A percentile compares a stretch with the other conserved stretches of the same genome.
Conservation (phyloP, 768 basidiomycete species). For the Termitomyces bulborhizus region DNA sequence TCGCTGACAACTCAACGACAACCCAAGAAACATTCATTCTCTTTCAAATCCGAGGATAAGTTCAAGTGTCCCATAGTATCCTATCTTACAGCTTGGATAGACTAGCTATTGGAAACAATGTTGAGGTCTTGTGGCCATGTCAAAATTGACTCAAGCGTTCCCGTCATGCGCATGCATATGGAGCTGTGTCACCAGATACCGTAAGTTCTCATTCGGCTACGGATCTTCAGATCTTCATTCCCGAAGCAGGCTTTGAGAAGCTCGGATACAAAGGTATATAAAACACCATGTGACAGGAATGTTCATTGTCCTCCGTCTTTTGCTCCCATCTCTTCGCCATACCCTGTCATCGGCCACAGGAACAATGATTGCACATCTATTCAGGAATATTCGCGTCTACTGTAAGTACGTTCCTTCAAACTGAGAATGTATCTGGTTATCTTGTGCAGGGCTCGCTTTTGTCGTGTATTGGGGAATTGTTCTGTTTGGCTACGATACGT, state of each 20-base stretch:
- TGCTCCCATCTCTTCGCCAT: neutral
- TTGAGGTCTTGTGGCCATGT: too few relatives aligned
- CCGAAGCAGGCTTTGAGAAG: neutral
- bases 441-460: conserved; percentile 18
- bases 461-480: conserved; percentile 20
- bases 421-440: too few relatives aligned
- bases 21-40: too few relatives aligned
- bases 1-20: too few relatives aligned
- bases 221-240: neutral
- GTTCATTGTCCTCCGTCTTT: conserved; percentile 18
- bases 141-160: too few relatives aligned
- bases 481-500: conserved; percentile 21
- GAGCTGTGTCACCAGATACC: too few relatives aligned
- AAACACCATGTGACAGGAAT: neutral
- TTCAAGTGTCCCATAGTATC: too few relatives aligned
- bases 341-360: neutral
- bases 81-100: too few relatives aligned
- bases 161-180: too few relatives aligned
- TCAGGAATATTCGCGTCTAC: conserved; percentile 17
- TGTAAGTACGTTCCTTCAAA: too few relatives aligned
- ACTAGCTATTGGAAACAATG: too few relatives aligned
- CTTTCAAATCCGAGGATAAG: too few relatives aligned
- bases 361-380: neutral
- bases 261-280: neutral
- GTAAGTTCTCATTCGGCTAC: neutral